phyloP scores from a whole-genome alignment of 495 filamentous ascomycete species.

The Daldinia loculata region DNA sequence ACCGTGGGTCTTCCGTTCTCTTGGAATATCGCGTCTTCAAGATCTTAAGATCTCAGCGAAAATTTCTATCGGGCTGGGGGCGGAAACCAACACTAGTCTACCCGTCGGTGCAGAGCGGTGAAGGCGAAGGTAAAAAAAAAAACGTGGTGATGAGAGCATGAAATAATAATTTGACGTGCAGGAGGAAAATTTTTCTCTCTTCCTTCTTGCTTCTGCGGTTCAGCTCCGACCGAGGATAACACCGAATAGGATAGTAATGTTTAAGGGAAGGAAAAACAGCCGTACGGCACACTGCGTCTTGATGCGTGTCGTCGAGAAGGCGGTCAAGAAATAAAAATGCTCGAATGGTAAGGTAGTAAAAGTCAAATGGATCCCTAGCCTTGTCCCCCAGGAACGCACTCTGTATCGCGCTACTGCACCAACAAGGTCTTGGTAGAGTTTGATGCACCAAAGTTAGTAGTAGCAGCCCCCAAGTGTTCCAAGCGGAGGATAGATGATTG shows the following conservation, averaged over 20 bases:
- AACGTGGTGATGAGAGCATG: constrained; percentile 23
- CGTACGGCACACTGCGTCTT: constrained; percentile 35
- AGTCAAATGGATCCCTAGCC: neutral
- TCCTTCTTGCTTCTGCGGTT: constrained; percentile 11
- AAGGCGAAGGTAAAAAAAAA: constrained; percentile 17
- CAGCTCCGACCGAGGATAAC: constrained; percentile 33
- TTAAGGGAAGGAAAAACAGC: constrained; percentile 8
- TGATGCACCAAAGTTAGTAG: constrained; percentile 18
- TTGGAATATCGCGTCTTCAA: constrained; percentile 16
- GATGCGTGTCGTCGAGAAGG: constrained; percentile 40
- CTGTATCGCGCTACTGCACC: constrained; percentile 32
- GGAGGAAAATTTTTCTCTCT: constrained; percentile 32
- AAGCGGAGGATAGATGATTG: constrained; percentile 6
- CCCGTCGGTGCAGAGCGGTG: constrained; percentile 40
- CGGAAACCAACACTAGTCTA: constrained; percentile 35
- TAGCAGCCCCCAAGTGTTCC: constrained; percentile 12
- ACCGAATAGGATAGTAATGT: constrained; percentile 29
- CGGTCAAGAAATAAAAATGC: constrained; percentile 43
- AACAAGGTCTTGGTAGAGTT: constrained; percentile 28
- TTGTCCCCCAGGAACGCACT: constrained; percentile 27
- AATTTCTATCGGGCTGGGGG: constrained; percentile 28
- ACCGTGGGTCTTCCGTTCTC: constrained; percentile 25
- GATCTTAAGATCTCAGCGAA: constrained; percentile 33
- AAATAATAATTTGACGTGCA: constrained; percentile 30
- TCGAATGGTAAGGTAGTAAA: constrained; percentile 27